Evolutionary conservation across 352 stramenopile species (phyloP).

Genomic region (Phytophthora pinifolia): DNA sequence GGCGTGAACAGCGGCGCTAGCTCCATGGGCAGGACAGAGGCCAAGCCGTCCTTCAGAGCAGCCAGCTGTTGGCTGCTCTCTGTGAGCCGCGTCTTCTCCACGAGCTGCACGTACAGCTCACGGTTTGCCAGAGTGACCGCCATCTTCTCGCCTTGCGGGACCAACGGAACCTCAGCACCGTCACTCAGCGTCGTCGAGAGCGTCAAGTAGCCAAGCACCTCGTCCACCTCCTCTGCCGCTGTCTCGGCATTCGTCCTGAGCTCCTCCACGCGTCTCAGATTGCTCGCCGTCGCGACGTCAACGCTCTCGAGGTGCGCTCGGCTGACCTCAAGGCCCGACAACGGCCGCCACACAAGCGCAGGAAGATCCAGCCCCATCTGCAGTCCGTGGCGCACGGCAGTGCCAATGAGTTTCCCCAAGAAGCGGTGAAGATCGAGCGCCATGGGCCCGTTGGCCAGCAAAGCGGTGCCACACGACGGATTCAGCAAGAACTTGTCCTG

Average conservation of each 20-base stretch:
- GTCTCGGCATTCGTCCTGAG: constrained; percentile 28
- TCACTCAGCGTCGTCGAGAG: constrained; percentile 83
- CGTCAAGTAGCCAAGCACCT: constrained; percentile 71
- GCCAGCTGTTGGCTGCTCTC: constrained; percentile 83
- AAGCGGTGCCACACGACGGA: constrained; percentile 76
- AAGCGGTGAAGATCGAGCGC: constrained; percentile 94
- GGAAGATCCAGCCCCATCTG: constrained; percentile 93
- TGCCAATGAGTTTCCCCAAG: constrained; percentile 96
- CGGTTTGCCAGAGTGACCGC: constrained; percentile 65
- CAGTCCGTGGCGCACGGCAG: constrained; percentile 94
- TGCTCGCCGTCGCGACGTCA: constrained; percentile 75
- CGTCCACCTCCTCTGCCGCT: constrained; percentile 33
- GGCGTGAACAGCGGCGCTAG: constrained; percentile 95
- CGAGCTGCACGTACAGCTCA: constrained; percentile 59
- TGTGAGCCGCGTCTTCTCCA: constrained; percentile 69
- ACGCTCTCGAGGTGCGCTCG: constrained; percentile 79
- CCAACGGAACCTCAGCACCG: constrained; percentile 68
- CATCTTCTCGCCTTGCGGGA: constrained; percentile 69
- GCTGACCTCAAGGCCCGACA: constrained; percentile 78
- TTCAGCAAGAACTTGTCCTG: constrained; percentile 93
- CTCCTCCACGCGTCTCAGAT: constrained; percentile 64
- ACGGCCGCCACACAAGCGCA: constrained; percentile 82
- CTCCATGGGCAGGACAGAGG: constrained; percentile 95
- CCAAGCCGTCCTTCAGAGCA: constrained; percentile 85
- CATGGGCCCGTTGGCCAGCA: constrained; percentile 85